phyloP scores from a whole-genome alignment of 2,329 filamentous ascomycete species.

The Colletotrichum echinochloae region DNA sequence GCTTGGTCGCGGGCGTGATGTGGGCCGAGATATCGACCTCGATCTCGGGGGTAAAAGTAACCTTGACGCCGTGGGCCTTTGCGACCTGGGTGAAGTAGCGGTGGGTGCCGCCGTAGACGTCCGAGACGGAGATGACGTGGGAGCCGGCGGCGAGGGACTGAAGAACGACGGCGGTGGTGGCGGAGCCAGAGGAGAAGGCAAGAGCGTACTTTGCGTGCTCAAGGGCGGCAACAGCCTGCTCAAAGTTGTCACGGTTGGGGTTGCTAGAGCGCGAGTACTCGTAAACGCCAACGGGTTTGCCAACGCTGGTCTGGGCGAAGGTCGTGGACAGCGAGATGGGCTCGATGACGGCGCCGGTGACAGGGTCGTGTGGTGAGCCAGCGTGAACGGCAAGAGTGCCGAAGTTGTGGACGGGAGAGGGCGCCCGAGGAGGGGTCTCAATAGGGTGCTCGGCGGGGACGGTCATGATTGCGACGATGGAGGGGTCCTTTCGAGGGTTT shows the following conservation, averaged over 20 bases:
- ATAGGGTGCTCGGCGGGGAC: constrained; percentile 49
- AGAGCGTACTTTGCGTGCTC: constrained; percentile 94
- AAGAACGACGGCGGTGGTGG: constrained; percentile 91
- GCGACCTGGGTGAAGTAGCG: constrained; percentile 99
- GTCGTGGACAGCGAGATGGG: constrained; percentile 96
- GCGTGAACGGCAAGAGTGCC: constrained; percentile 96
- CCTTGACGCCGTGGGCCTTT: constrained; percentile 90
- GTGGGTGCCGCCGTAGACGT: constrained; percentile 98
- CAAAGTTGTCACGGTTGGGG: constrained; percentile 95
- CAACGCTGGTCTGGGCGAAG: constrained; percentile 90
- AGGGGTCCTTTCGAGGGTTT: neutral
- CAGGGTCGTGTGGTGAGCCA: constrained; percentile 88
- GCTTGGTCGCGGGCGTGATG: constrained; percentile 88
- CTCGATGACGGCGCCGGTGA: constrained; percentile 95
- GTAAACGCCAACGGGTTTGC: constrained; percentile 86
- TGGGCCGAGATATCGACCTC: constrained; percentile 87
- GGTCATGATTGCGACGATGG: constrained; percentile 45
- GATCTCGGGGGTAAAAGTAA: constrained; percentile 94
- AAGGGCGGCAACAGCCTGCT: constrained; percentile 88
- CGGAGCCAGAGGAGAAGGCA: constrained; percentile 93
- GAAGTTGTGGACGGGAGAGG: constrained; percentile 82
- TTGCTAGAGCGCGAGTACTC: constrained; percentile 96
- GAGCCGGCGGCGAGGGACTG: constrained; percentile 92
- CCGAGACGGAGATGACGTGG: constrained; percentile 95
- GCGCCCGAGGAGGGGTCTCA: constrained; percentile 43